These are phyloP conservation scores for Paraphoma chrysanthemicola DNA, from an alignment of 2,329 filamentous ascomycete species.

Conservation along the genomic window DNA sequence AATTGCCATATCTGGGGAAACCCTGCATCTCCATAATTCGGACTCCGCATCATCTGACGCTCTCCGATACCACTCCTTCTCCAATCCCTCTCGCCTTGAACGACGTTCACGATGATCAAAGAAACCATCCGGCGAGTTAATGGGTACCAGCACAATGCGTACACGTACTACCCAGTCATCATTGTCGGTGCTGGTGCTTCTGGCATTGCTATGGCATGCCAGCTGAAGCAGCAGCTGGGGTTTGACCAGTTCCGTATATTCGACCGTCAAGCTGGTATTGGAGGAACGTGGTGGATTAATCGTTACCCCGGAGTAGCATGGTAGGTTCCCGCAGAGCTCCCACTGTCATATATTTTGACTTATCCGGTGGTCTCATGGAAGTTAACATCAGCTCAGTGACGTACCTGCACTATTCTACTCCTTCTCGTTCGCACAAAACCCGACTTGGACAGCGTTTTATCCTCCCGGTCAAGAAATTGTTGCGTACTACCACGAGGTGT, in stretches of 20 bases:
- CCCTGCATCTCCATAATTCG: background rate
- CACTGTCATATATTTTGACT: too few species aligned
- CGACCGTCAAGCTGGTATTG: slow-evolving; percentile 63
- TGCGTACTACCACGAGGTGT: slow-evolving; percentile 61
- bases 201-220: slow-evolving; percentile 67
- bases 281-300: slow-evolving; percentile 71
- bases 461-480: slow-evolving; percentile 59
- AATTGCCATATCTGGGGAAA: background rate
- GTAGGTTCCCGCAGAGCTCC: slow-evolving; percentile 17
- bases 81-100: background rate
- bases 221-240: slow-evolving; percentile 63
- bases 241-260: slow-evolving; percentile 68
- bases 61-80: background rate
- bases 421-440: slow-evolving; percentile 63
- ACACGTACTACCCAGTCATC: slow-evolving; percentile 57
- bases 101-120: slow-evolving; percentile 28
- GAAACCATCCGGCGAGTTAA: slow-evolving; percentile 47
- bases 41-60: background rate
- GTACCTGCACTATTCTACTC: slow-evolving; percentile 64
- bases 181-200: slow-evolving; percentile 69
- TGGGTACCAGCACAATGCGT: slow-evolving; percentile 48
- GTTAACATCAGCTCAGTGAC: slow-evolving; percentile 30
- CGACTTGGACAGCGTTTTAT: slow-evolving; percentile 58
- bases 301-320: slow-evolving; percentile 59
- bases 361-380: background rate